Base-by-base conservation (phyloP, 306 rosid genomes). In the Canavalia gladiata region DNA sequence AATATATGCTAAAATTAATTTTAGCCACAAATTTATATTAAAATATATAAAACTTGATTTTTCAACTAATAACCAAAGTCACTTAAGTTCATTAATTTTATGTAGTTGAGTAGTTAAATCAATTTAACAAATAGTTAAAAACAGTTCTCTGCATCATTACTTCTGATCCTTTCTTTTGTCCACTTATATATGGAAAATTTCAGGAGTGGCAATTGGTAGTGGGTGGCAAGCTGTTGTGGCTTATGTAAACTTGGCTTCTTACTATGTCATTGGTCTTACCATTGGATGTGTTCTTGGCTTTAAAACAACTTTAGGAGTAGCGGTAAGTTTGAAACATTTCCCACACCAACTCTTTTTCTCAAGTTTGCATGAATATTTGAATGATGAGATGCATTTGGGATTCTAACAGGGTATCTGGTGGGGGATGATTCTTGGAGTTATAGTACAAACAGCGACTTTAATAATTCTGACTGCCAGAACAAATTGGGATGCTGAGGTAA, bases 191-290 rank as follows among this genome's bases (percentile, higher is more conserved):
- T 80, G 49, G 52, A 35, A 57, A 30, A 18, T 74, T 69, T 67
- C 67, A 91, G 97, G 91, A 51, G 92, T 90, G 72, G 94, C 97
- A 42, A 92, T 92, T 88, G 97, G 94, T 72, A 88, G 90, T 56
- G 94, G 97, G 83, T 90, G 97, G 97, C 97, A 92, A 83, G 90
- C 55, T 18, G 81, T 90, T 3, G 90, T 90, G 64, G 94, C 92
- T 69, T 92, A 90, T 79, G 91, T 87, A 12, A 90, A 92, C 76
- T 86, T 92, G 69, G 82, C 80, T 63, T 73, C 86, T 54, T 90
- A 87, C 83, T 88, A 92, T 67, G 51, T 87, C 8, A 78, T 92
- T 56, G 97, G 97, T 72, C 90, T 90, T 31, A 89, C 92, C 28
- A 60, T 92, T 75, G 97, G 92, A 50, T 90, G 94, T 83, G 76